Evolutionary conservation across 2,329 filamentous ascomycete species (phyloP).

Genomic region (Cladosporium cucumerinum): DNA sequence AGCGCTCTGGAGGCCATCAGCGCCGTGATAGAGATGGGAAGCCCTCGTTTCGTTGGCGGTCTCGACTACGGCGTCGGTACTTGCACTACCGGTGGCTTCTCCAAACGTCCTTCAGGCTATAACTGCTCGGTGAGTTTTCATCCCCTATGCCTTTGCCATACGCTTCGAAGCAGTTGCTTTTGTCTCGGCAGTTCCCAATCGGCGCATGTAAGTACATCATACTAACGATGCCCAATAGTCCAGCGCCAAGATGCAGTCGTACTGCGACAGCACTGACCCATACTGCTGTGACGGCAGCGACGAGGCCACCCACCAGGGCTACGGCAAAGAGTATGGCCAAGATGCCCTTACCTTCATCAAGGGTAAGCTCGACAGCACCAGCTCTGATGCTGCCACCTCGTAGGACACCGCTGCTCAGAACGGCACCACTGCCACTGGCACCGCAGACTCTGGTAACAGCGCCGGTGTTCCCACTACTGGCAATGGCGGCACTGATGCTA

Average conservation of each 20-base stretch:
- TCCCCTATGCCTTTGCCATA: background rate
- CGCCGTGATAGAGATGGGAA: constrained; percentile 28
- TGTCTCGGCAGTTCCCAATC: background rate
- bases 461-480: background rate
- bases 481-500: background rate
- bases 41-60: constrained; percentile 56
- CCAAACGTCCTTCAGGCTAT: constrained; percentile 10
- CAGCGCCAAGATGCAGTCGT: constrained; percentile 52
- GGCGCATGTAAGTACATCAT: background rate
- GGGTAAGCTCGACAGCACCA: constrained; percentile 41
- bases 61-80: constrained; percentile 61
- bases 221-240: background rate
- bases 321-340: constrained; percentile 57
- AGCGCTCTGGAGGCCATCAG: constrained; percentile 16
- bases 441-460: background rate
- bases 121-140: constrained; percentile 4
- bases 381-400: background rate
- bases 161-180: background rate
- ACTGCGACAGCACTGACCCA: constrained; percentile 62
- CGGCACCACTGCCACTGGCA: constrained; percentile 1
- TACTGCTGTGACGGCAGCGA: constrained; percentile 66
- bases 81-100: constrained; percentile 54
- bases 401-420: background rate
- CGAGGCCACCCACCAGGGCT: constrained; percentile 58
- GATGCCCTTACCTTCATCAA: constrained; percentile 59